Conservation (phyloP, 2,329 filamentous ascomycete species). For the Magnaporthiopsis rhizophila region DNA sequence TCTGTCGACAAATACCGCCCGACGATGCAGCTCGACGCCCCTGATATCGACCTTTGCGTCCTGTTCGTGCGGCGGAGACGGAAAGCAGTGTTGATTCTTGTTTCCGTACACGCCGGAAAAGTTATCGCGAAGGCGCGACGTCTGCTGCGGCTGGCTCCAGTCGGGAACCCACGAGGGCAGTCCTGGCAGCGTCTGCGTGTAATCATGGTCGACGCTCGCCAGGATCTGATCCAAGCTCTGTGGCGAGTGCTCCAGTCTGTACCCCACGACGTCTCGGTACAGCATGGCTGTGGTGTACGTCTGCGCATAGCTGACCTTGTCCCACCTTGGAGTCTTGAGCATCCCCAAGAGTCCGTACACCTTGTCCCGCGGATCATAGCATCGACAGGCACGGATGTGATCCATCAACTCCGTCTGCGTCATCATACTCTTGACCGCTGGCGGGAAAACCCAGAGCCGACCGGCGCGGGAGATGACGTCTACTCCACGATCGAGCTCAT, state of each 20-base stretch:
- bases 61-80: background rate
- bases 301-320: background rate
- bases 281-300: background rate
- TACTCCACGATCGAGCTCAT: too few relatives aligned
- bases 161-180: slow-evolving; percentile 1
- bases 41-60: background rate
- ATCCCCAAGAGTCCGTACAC: background rate
- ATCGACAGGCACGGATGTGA: background rate
- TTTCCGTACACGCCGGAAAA: background rate
- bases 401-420: too few relatives aligned
- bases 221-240: background rate
- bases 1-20: background rate
- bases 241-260: background rate
- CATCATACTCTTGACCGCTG: too few relatives aligned
- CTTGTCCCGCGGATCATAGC: background rate
- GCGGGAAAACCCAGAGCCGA: too few relatives aligned
- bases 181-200: background rate
- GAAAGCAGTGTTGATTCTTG: background rate
- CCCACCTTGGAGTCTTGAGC: background rate
- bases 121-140: background rate
- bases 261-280: background rate
- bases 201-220: background rate
- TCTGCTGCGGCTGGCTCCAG: background rate
- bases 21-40: background rate
- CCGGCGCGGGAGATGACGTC: too few relatives aligned